Conservation (phyloP, 345 rosid species). For the Hevea brasiliensis region DNA sequence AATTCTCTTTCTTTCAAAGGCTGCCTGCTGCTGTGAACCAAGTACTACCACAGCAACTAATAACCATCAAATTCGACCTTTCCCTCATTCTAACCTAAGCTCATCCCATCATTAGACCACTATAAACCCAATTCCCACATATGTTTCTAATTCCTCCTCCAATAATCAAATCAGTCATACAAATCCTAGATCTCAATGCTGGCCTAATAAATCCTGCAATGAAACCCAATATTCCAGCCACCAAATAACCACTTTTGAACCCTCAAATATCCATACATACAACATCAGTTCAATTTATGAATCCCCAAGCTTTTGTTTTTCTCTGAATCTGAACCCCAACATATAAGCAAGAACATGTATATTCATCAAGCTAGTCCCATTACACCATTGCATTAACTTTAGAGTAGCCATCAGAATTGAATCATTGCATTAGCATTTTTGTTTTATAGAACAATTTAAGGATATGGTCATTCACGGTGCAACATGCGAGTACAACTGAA, state of each 20-base stretch:
- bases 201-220: no score
- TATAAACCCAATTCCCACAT: not conserved
- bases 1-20: not conserved
- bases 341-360: no score
- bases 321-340: not conserved
- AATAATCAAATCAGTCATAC: not conserved
- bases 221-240: not conserved
- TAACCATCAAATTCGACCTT: no score
- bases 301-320: not conserved
- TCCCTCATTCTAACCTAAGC: not conserved
- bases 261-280: not conserved
- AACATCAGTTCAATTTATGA: not conserved
- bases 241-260: not conserved
- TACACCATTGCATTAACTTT: not conserved
- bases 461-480: not conserved
- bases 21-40: not conserved
- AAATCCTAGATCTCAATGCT: no score
- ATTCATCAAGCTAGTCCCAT: not conserved
- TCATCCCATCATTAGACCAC: not conserved
- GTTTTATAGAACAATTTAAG: not conserved
- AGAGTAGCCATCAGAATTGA: not conserved
- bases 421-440: no score
- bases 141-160: not conserved
- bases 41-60: not conserved
- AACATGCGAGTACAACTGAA: not conserved